Evolutionary conservation across 352 stramenopile genomes (phyloP).

Genomic region (Nothophytophthora sp.): DNA sequence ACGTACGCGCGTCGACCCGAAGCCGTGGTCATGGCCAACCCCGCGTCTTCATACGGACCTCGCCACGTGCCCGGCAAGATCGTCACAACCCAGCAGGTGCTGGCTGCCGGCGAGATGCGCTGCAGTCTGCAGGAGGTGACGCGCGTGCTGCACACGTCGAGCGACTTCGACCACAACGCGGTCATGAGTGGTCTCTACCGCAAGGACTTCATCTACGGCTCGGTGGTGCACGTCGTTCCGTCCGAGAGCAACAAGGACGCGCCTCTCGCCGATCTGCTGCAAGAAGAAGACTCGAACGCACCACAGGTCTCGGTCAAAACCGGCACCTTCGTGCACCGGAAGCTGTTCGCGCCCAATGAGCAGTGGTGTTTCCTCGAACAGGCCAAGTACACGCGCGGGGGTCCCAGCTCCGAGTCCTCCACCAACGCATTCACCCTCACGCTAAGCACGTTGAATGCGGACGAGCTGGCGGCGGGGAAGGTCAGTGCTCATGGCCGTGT

Average conservation of each 20-base stretch:
- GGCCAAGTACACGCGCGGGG: constrained; percentile 18
- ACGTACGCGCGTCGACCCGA: constrained; percentile 18
- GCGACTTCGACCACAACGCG: constrained; percentile 29
- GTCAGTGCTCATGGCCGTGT: constrained; percentile 21
- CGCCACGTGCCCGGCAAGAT: neutral
- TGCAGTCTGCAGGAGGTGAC: constrained; percentile 31
- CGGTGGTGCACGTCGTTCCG: constrained; percentile 29
- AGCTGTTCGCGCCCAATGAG: constrained; percentile 37
- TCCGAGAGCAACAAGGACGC: constrained; percentile 1
- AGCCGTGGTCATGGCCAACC: neutral
- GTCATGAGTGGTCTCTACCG: constrained; percentile 28
- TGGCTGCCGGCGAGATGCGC: constrained; percentile 23
- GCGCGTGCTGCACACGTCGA: constrained; percentile 17
- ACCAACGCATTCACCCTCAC: constrained; percentile 34
- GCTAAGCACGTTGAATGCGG: constrained; percentile 29
- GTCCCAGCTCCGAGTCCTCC: no score
- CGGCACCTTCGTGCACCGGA: constrained; percentile 33
- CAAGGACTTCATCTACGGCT: constrained; percentile 38
- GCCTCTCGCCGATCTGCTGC: constrained; percentile 10
- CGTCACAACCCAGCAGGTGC: constrained; percentile 17
- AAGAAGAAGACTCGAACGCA: constrained; percentile 12
- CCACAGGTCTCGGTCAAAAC: constrained; percentile 39
- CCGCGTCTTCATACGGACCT: neutral
- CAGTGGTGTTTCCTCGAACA: constrained; percentile 48
- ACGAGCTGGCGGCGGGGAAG: constrained; percentile 33